Base-by-base conservation (phyloP, 768 basidiomycete genomes). In the Boletus rubescentipes region DNA sequence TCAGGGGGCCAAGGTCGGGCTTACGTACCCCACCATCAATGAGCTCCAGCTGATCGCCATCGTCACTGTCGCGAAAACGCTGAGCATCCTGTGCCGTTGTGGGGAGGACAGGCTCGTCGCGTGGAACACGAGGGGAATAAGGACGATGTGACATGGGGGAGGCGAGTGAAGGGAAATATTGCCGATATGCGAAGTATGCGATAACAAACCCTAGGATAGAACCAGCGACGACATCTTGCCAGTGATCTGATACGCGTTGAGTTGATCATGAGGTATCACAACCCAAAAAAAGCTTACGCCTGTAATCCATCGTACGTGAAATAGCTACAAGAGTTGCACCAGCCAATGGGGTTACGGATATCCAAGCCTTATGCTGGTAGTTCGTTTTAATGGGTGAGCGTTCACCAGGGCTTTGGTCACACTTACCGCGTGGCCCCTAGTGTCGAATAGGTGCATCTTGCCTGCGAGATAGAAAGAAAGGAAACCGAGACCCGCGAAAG, bases 401-500 rank as follows among this genome's bases (percentile, higher is more conserved):
- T 48, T 35, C 6, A 15, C 30, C 23, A 20, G 15, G 21, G 23
- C 4, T 44, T 26, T 30, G 7, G 20, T 35, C 14, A 39, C 32
- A 70, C 80, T 51, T 67, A 88, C 83, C 51, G 82, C 73, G 65
- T 92, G 82, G 4, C 93, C 94, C 42, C 83, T 79, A 23, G 75
- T 77, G 67, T 97, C 93, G 58, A 93, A 96, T 6, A 98, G 73
- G 64, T 95, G 94, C 62, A 96, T 73, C 70, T 98, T 98, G 3
- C 95, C 97, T 11, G 91, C 89, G 7, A 95, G 73, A 68, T 97
- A 98, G 59, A 91, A 86, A 2, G 88, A 76, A 37, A 98, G 76
- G 72, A 94, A 95, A 2, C 90, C 91, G 9, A 99, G 78, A 1
- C 96, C 96, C 7, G 93, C 91, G 67, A 96, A 98, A 0, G 94